Base-by-base conservation (phyloP, 805 yeast genomes). In the Aciculoconidium aculeatum region DNA sequence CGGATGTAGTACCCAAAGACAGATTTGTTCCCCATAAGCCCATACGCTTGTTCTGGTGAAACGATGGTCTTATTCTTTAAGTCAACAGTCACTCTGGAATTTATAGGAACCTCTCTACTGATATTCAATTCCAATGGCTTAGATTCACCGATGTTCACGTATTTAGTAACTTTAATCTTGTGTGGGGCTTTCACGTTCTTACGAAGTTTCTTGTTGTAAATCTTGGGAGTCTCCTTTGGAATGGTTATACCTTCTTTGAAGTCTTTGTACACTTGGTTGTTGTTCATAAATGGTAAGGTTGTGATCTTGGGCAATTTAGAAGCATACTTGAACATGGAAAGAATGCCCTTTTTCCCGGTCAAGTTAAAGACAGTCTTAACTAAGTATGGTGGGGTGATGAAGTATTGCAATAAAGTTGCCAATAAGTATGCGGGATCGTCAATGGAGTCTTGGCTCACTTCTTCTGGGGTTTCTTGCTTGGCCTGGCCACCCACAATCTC, bases 381-480 rank as follows among this genome's bases (percentile, higher is more conserved):
- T 23, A 87, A 62, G 47, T 87, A 84, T 27, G 85, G 81, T 1
- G 96, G 95, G 0, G 95, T 86, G 10, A 86, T 75, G 46, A 84
- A 84, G 49, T 62, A 86, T 49, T 85, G 94, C 33, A 87, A 58
- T 21, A 87, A 61, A 1, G 78, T 63, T 1, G 90, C 87, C 31
- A 85, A 66, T 6, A 77, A 46, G 48, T 77, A 53, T 0, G 78
- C 58, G 20, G 64, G 61, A 34, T 44, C 61, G 28, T 53, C 27
- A 14, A 23, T 7, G 16, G 27, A 20, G 12, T 45, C 28, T 44
- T 41, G 37, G 36, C 41, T 21, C 11, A 20, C 26, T 17, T 30
- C 18, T 31, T 42, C 18, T 36, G 36, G 10, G 30, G 31, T 4
- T 33, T 39, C 3, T 7, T 31, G 29, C 17, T 28, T 22, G 23